Base-by-base conservation (phyloP, 164 flowering plant genomes). In the Chimonanthus salicifolius region DNA sequence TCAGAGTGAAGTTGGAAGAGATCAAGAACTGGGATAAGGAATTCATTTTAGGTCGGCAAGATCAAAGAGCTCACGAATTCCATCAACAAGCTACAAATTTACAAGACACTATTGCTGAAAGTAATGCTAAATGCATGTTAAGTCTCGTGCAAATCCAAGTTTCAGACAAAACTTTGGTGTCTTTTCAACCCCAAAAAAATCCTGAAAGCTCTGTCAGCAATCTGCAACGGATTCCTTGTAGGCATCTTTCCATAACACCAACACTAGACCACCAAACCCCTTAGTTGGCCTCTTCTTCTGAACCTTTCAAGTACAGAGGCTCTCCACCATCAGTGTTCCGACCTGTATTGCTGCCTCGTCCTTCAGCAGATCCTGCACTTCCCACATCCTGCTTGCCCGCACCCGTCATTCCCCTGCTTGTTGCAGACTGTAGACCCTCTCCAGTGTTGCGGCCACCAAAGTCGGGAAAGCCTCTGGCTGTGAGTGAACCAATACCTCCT, bases 321-420 rank as follows among this genome's bases (percentile, higher is more conserved):
- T 92, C 92, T 1, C 89, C 83, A 1, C 86, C 90, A 77, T 88
- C 90, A 3, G 78, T 85, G 15, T 81, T 74, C 62, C 80, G 84
- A 67, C 81, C 78, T 33, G 90, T 82, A 76, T 80, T 6, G 33
- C 74, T 68, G 13, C 87, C 87, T 58, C 90, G 80, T 5, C 88
- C 94, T 44, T 87, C 92, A 15, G 71, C 76, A 10, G 88, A 73
- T 58, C 85, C 82, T 21, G 67, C 76, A 71, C 82, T 77, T 2
- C 86, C 92, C 13, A 85, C 74, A 6, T 90, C 97, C 62, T 86
- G 94, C 82, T 90, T 90, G 81, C 87, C 79, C 9, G 84, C 86
- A 18, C 87, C 78, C 0, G 83, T 75, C 72, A 81, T 62, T 69
- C 79, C 84, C 67, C 85, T 78, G 46, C 76, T 78, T 10, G 64